Percentiles rank a stretch among this genome's conserved stretches.
phyloP scores from a whole-genome alignment of 2,329 filamentous ascomycete species.

The Elsinoe arachidis region DNA sequence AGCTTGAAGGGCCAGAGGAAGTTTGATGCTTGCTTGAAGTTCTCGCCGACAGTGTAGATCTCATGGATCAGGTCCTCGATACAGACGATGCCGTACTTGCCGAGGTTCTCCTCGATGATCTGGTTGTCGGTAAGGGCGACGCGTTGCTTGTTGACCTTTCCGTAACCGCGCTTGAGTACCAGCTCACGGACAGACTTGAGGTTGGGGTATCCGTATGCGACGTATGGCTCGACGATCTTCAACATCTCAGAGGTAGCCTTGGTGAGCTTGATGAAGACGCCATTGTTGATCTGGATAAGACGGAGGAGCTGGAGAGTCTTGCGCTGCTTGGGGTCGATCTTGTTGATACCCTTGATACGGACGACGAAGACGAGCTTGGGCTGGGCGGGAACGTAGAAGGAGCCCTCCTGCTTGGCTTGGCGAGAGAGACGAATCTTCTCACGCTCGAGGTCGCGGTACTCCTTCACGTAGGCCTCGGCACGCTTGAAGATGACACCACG shows the following conservation, averaged over 20 bases:
- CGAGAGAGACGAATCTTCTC: constrained; percentile 94
- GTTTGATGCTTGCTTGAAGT: constrained; percentile 97
- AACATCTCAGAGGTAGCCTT: constrained; percentile 98
- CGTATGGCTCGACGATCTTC: constrained; percentile 97
- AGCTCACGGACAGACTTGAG: constrained; percentile 98
- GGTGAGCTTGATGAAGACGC: constrained; percentile 93
- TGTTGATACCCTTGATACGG: constrained; percentile 99
- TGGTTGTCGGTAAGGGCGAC: constrained; percentile 94
- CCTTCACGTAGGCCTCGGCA: constrained; percentile 98
- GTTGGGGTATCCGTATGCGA: constrained; percentile 99
- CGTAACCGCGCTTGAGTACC: constrained; percentile 99
- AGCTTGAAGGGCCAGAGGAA: constrained; percentile 99
- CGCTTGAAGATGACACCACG: constrained; percentile 98
- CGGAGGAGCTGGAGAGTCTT: constrained; percentile 99
- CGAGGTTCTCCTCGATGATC: constrained; percentile 92
- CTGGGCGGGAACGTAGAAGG: constrained; percentile 90
- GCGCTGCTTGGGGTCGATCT: constrained; percentile 99
- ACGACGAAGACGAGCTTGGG: constrained; percentile 94
- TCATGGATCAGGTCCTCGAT: constrained; percentile 99
- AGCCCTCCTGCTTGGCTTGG: constrained; percentile 82
- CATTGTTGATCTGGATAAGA: constrained; percentile 99
- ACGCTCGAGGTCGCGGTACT: constrained; percentile 96
- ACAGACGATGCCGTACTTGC: constrained; percentile 98
- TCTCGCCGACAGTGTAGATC: constrained; percentile 96
- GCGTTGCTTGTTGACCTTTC: constrained; percentile 91